phyloP scores from a whole-genome alignment of 2,329 filamentous ascomycete species.

The Fusarium setosum region DNA sequence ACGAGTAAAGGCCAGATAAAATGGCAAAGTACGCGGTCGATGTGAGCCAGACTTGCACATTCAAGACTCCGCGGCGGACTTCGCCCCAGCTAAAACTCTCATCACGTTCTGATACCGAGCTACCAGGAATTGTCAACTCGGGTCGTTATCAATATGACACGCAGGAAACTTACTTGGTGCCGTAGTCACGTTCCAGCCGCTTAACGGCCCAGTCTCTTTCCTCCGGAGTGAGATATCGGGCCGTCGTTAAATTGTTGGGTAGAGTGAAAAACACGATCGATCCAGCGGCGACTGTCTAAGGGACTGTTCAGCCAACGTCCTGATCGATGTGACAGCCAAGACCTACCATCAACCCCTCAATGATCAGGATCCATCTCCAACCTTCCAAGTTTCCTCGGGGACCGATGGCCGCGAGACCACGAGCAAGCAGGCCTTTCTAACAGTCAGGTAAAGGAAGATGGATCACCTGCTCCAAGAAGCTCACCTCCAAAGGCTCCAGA shows the following conservation, averaged over 20 bases:
- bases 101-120: not conserved
- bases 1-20: constrained; percentile 5
- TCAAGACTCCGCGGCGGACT: not conserved
- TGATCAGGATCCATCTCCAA: constrained; percentile 8
- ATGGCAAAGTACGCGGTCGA: constrained; percentile 6
- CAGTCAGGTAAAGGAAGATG: no score
- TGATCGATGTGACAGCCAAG: no score
- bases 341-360: not conserved
- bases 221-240: not conserved
- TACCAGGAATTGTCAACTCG: no score
- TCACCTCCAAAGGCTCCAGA: constrained; percentile 42
- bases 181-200: no score
- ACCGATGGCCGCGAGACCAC: not conserved
- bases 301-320: not conserved
- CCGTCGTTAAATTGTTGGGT: not conserved
- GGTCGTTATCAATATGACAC: no score
- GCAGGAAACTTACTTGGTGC: no score
- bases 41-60: constrained; percentile 6
- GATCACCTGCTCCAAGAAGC: no score
- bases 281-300: not conserved
- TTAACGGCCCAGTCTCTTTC: constrained; percentile 1
- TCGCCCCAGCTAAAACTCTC: constrained; percentile 1
- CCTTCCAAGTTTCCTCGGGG: not conserved
- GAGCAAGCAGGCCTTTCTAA: constrained; percentile 2
- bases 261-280: not conserved